Base-by-base conservation (phyloP, 495 filamentous ascomycete genomes). In the Penicillium robsamsonii region DNA sequence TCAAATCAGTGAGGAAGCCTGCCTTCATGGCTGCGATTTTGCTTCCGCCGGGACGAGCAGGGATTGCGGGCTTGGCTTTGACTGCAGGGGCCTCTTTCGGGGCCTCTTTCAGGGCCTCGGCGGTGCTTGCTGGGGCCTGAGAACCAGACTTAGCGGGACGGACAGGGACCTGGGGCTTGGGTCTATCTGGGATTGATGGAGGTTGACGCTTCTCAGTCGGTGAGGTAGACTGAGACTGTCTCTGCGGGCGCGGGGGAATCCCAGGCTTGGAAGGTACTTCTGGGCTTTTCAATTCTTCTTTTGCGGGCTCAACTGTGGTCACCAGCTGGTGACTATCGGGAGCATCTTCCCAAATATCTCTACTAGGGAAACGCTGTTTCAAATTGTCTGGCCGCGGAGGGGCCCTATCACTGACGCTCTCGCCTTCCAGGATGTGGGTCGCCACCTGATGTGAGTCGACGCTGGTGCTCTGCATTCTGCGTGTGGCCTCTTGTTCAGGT, bases 291-390 rank as follows among this genome's bases (percentile, higher is more conserved):
- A 67, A 22, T 56, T 81, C 78, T 29, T 81, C 78, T 13, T 79
- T 71, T 12, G 74, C 65, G 40, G 90, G 85, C 46, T 81, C 83
- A 24, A 97, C 86, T 4, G 88, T 93, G 11, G 94, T 92, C 56
- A 88, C 84, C 27, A 95, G 81, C 52, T 87, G 80, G 44, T 90
- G 81, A 62, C 87, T 91, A 59, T 94, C 89, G 4, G 94, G 93
- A 0, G 84, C 84, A 67, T 99, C 94, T 75, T 99, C 94, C 94
- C 94, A 99, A 43, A 97, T 88, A 72, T 99, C 94, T 35, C 84
- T 84, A 67, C 92, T 96, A 5, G 94, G 94, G 68, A 99, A 99
- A 7, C 92, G 82, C 33, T 88, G 88, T 53, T 84, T 80, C 63
- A 83, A 63, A 18, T 61, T 31, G 24, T 78, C 76, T 4, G 85